Evolutionary conservation across 768 basidiomycete species (phyloP).

Genomic region (Mycena leptocephala): DNA sequence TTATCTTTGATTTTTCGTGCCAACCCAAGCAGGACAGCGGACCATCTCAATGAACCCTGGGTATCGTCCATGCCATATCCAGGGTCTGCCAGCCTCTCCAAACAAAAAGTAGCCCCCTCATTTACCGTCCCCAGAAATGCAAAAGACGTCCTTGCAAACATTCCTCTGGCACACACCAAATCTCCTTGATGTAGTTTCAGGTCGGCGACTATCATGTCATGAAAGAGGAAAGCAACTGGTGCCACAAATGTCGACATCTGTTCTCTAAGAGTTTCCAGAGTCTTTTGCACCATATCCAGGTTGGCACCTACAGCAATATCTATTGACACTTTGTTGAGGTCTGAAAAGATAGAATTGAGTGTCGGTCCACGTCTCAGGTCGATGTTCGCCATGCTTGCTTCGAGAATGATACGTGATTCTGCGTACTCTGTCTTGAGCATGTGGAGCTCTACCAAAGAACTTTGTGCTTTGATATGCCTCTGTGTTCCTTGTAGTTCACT

Average conservation of each 20-base stretch:
- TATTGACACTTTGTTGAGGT: conserved; percentile 2
- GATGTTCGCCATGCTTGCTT: not conserved
- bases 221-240: not conserved
- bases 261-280: not conserved
- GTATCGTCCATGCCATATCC: not conserved
- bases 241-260: not conserved
- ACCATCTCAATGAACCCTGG: not conserved
- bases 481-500: not conserved
- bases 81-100: not conserved
- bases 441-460: conserved; percentile 1
- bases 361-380: not conserved
- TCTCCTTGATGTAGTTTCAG: conserved; percentile 1
- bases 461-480: not conserved
- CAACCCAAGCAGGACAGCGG: not conserved
- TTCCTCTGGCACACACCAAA: not conserved
- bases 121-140: not conserved
- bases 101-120: not conserved
- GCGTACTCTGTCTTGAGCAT: conserved; percentile 16
- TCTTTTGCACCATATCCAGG: too few relatives aligned
- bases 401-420: not conserved
- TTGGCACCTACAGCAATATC: not conserved
- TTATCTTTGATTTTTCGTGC: not conserved
- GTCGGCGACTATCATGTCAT: conserved; percentile 1
- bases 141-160: not conserved
- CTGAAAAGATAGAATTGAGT: not conserved